Evolutionary conservation across 768 basidiomycete genomes (phyloP), one percentile per base, ranked within the genome.

Genomic region (Vararia minispora): DNA sequence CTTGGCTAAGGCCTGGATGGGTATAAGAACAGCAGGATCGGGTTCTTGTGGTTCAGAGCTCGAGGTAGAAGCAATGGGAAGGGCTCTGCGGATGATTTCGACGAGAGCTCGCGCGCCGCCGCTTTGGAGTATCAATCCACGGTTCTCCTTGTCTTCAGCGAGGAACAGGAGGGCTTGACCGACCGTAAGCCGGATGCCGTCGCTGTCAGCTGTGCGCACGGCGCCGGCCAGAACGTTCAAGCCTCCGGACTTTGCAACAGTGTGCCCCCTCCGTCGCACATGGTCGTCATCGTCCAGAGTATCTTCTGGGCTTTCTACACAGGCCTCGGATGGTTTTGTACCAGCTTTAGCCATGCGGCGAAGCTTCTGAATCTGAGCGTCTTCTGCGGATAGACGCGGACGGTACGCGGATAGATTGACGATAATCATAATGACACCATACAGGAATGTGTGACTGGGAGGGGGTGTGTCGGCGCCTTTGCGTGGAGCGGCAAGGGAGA

Each of bases 1-100:
- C 54, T 97, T 95, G 12, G 91, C 87, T 20, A 95, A 63, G 2
- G 90, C 91, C 57, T 98, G 94, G 20, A 87, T 73, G 1, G 89
- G 68, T 13, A 72, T 63, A 10, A 89, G 60, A 33, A 71, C 65
- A 1, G 62, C 46, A 5, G 58, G 50, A 30, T 72, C 71, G 10
- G 74, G 43, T 28, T 57, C 50, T 20, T 54, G 42, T 40, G 48
- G 32, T 23, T 47, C 27, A 17, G 39, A 11, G 14, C 50, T 37
- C 6, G 53, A 48, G 13, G 60, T 46, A 9, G 57, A 30, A 23
- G 56, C 33, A 11, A 65, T 46, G n/a, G 66, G 55, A 17, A 68
- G 39, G 2, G 62, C 53, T 14, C 64, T 64, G 44, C 71, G 72
- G 44, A 82, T 80, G 42, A 79, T 69, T 18, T 59, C 63, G 35